Percentiles rank a stretch among this genome's conserved stretches.
Evolutionary conservation across 306 rosid species (phyloP).

Genomic region (apple (Malus domestica)): ASM211411v1 NC_041789.1:18232001-18232500

Average conservation of each 20-base stretch:
- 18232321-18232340: slow-evolving; percentile 79
- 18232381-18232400: slow-evolving; percentile 95
- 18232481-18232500: slow-evolving; percentile 54
- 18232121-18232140: slow-evolving; percentile 89
- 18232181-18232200: slow-evolving; percentile 66
- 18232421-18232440: slow-evolving; percentile 38
- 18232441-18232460: slow-evolving; percentile 2
- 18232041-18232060: slow-evolving; percentile 81
- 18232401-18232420: slow-evolving; percentile 82
- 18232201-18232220: slow-evolving; percentile 97
- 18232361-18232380: slow-evolving; percentile 92
- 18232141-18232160: slow-evolving; percentile 90
- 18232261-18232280: slow-evolving; percentile 78
- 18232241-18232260: slow-evolving; percentile 66
- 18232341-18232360: slow-evolving; percentile 82
- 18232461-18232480: too few species aligned
- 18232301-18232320: slow-evolving; percentile 66
- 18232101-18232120: slow-evolving; percentile 69
- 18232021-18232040: slow-evolving; percentile 90
- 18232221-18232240: slow-evolving; percentile 87
- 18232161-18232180: slow-evolving; percentile 44
- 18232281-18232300: slow-evolving; percentile 49
- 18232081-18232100: slow-evolving; percentile 89
- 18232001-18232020: slow-evolving; percentile 74
- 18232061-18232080: slow-evolving; percentile 71